Percentiles rank a stretch among this genome's conserved stretches.
Evolutionary conservation across 345 rosid species (phyloP).

Genomic region (Turritis glabra): DNA sequence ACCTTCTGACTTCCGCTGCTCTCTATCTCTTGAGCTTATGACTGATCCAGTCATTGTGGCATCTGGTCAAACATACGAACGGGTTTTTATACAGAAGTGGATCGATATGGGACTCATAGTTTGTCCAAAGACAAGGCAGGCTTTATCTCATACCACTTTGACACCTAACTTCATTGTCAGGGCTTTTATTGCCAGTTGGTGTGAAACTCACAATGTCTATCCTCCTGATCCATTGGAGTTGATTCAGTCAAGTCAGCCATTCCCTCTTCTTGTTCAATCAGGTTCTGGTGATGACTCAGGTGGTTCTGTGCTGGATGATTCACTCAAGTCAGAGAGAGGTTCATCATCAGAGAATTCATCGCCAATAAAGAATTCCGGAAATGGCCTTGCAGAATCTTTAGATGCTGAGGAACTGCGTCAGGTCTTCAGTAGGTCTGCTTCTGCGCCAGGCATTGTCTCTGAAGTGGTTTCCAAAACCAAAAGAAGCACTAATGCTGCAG

Average conservation of each 20-base stretch:
- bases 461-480: slow-evolving; percentile 47
- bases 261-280: slow-evolving; percentile 49
- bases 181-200: slow-evolving; percentile 92
- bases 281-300: slow-evolving; percentile 49
- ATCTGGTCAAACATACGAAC: slow-evolving; percentile 93
- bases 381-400: too few species aligned
- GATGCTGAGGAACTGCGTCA: slow-evolving; percentile 46
- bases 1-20: slow-evolving; percentile 86
- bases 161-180: slow-evolving; percentile 89
- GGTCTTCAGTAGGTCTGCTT: slow-evolving; percentile 58
- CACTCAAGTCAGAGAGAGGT: slow-evolving; percentile 33
- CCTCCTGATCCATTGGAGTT: slow-evolving; percentile 76
- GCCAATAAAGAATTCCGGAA: too few species aligned
- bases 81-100: slow-evolving; percentile 82
- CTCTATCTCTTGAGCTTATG: slow-evolving; percentile 94
- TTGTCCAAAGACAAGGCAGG: slow-evolving; percentile 88
- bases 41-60: slow-evolving; percentile 91
- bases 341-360: too few species aligned
- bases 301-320: slow-evolving; percentile 40
- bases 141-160: slow-evolving; percentile 63
- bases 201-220: slow-evolving; percentile 76
- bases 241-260: slow-evolving; percentile 46
- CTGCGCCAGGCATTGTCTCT: slow-evolving; percentile 55
- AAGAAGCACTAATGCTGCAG: slow-evolving; percentile 27
- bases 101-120: slow-evolving; percentile 84